These are phyloP conservation scores for Ophiostoma sp. DNA, from an alignment of 2,329 filamentous ascomycete species.

Conservation along the genomic window DNA sequence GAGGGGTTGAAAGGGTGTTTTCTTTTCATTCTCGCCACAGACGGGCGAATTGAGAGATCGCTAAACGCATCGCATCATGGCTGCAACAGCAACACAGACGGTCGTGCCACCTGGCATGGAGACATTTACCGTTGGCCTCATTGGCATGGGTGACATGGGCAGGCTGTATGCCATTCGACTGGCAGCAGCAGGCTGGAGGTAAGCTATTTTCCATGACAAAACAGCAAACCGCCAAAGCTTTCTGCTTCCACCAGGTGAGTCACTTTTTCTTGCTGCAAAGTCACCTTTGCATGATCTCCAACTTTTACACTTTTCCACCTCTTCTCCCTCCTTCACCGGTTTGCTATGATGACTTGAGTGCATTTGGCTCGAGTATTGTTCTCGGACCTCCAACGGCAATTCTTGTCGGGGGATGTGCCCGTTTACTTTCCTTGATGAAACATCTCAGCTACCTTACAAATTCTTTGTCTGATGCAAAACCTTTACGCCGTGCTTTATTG, in stretches of 20 bases:
- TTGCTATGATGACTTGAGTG: slow-evolving; percentile 97
- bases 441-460: slow-evolving; percentile 93
- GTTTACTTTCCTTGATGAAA: slow-evolving; percentile 94
- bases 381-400: slow-evolving; percentile 66
- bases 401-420: slow-evolving; percentile 64
- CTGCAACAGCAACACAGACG: slow-evolving; percentile 8
- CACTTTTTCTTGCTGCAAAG: background rate
- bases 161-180: slow-evolving; percentile 94
- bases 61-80: slow-evolving; percentile 10
- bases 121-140: slow-evolving; percentile 82
- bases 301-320: background rate
- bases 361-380: slow-evolving; percentile 99
- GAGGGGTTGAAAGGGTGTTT: background rate
- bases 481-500: slow-evolving; percentile 21
- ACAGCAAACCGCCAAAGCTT: slow-evolving; percentile 7
- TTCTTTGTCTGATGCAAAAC: slow-evolving; percentile 73
- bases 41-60: slow-evolving; percentile 5
- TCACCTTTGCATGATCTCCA: slow-evolving; percentile 2
- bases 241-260: slow-evolving; percentile 18
- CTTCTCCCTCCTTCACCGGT: background rate
- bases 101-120: slow-evolving; percentile 49
- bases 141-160: slow-evolving; percentile 99
- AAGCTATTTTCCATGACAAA: slow-evolving; percentile 40
- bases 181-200: slow-evolving; percentile 95
- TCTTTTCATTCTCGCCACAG: background rate